These are phyloP conservation scores for Cicer chorassanicum DNA, from an alignment of 306 rosid species.

Conservation along the genomic window DNA sequence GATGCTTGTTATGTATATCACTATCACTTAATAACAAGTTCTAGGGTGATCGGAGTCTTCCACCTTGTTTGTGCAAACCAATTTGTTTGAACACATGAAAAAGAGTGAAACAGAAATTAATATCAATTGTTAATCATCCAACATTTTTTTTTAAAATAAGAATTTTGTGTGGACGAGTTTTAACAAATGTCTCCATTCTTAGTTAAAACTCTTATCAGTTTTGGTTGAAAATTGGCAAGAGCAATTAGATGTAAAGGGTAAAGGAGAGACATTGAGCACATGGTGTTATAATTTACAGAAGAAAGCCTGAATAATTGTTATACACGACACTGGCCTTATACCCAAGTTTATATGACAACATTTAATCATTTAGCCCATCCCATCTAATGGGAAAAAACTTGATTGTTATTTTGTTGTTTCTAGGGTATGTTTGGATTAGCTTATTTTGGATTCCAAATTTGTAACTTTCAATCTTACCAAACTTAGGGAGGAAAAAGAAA, in stretches of 20 bases:
- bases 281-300: background rate
- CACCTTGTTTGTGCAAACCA: background rate
- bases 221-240: background rate
- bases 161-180: constrained; percentile 1
- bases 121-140: background rate
- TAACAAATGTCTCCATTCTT: constrained; percentile 24
- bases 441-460: constrained; percentile 6
- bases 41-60: constrained; percentile 11
- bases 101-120: constrained; percentile 25
- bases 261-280: constrained; percentile 22
- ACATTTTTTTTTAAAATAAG: constrained; percentile 13
- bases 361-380: background rate
- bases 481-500: background rate
- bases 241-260: constrained; percentile 13
- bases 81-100: background rate
- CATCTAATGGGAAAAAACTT: background rate
- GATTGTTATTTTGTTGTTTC: background rate
- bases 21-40: constrained; percentile 16
- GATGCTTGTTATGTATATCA: background rate
- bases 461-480: background rate
- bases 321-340: constrained; percentile 11
- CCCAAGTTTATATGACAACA: background rate
- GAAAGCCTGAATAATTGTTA: constrained; percentile 27
- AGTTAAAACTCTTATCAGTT: background rate
- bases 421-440: background rate